Conservation (phyloP, 495 filamentous ascomycete genomes). For the Aspergillus conjunctus region DNA sequence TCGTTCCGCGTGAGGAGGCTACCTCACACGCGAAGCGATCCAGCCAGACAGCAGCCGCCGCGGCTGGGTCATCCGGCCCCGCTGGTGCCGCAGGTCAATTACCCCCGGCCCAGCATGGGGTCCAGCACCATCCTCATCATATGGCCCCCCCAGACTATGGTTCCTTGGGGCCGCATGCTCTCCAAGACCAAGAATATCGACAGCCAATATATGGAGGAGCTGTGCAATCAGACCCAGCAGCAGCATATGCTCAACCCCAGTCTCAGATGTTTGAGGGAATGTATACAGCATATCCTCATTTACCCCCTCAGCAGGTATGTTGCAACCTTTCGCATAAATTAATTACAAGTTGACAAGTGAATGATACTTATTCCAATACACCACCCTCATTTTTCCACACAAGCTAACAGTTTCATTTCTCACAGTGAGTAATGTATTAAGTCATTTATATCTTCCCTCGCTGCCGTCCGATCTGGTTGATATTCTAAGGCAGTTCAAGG, state of each 20-base stretch:
- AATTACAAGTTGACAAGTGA: too few relatives aligned
- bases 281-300: slow-evolving; percentile 74
- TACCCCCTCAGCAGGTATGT: slow-evolving; percentile 83
- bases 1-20: slow-evolving; percentile 94
- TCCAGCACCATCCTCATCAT: slow-evolving; percentile 63
- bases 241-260: slow-evolving; percentile 71
- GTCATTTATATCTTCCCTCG: too few relatives aligned
- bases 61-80: slow-evolving; percentile 47
- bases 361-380: too few relatives aligned
- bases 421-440: too few relatives aligned
- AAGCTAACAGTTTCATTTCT: too few relatives aligned
- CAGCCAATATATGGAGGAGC: slow-evolving; percentile 78
- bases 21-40: slow-evolving; percentile 77
- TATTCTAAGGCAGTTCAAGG: too few relatives aligned
- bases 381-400: too few relatives aligned
- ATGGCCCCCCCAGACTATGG: slow-evolving; percentile 70
- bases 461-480: too few relatives aligned
- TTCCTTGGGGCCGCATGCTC: slow-evolving; percentile 60
- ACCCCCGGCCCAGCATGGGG: slow-evolving; percentile 60
- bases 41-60: slow-evolving; percentile 58
- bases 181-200: slow-evolving; percentile 78
- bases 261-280: slow-evolving; percentile 85
- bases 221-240: slow-evolving; percentile 69
- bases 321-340: neutral
- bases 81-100: slow-evolving; percentile 52